Percentiles rank a stretch among this genome's conserved stretches.
Conservation (phyloP, 192 early-diverging fungal species). For the Phlyctochytrium bullatum region DNA sequence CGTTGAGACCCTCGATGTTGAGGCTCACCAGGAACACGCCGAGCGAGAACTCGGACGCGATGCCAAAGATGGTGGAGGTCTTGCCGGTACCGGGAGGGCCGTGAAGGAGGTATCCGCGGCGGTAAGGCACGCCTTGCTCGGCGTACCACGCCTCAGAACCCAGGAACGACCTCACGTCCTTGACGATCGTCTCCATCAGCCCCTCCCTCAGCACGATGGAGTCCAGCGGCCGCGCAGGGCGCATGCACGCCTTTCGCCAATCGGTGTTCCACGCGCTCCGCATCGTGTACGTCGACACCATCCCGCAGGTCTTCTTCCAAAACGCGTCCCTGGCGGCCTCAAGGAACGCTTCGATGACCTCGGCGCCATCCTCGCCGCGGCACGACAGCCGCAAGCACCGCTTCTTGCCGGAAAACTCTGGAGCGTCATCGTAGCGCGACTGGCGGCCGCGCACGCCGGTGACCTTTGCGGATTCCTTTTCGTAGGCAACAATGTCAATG, state of each 20-base stretch:
- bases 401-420: too few species aligned
- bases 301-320: too few species aligned
- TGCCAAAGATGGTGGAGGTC: slow-evolving; percentile 71
- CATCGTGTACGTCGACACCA: too few species aligned
- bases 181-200: slow-evolving; percentile 22
- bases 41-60: slow-evolving; percentile 80
- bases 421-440: too few species aligned
- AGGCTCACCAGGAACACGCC: slow-evolving; percentile 88
- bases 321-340: too few species aligned
- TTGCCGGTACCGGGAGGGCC: slow-evolving; percentile 75
- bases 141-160: slow-evolving; percentile 45
- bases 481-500: too few species aligned
- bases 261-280: too few species aligned
- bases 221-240: slow-evolving; percentile 46
- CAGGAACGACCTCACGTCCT: slow-evolving; percentile 46
- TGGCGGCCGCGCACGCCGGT: too few species aligned
- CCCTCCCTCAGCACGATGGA: slow-evolving; percentile 41
- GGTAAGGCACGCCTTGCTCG: slow-evolving; percentile 60
- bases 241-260: slow-evolving; percentile 53
- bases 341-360: too few species aligned
- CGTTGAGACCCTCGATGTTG: slow-evolving; percentile 75
- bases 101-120: slow-evolving; percentile 65
- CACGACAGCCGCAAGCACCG: too few species aligned
- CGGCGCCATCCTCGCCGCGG: too few species aligned
- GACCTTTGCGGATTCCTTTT: too few species aligned